Evolutionary conservation across 768 basidiomycete species (phyloP), one percentile per base, ranked within the genome.

Genomic region (Auricularia sp.): DNA sequence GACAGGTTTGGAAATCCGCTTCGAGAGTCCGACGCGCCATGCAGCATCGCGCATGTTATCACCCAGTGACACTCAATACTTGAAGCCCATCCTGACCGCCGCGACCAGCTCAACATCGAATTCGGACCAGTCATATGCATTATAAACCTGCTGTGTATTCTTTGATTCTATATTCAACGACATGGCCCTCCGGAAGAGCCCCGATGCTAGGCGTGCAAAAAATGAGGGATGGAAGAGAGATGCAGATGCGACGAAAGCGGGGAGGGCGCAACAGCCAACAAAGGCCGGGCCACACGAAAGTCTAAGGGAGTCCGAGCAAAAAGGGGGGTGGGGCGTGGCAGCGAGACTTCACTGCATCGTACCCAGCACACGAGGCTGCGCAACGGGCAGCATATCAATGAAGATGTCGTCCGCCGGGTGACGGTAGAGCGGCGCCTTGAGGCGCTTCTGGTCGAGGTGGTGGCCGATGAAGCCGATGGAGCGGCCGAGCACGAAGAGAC

Each of bases 381-480:
- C 80, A 51, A 93, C 77, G 71, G 92, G 90, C 29, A 89, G 87
- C 87, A 93, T 91, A 77, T 93, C 90, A 82, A 95, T 94, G 77
- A 92, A 93, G 79, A 95, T 93, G 73, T 94, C 93, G 75, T 94
- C 93, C 3, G 93, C 74, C 67, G 93, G 93, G 78, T 91, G 92
- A 68, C 94, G 87, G 85, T 98, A 96, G 62, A 98, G 81, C 54
- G 92, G 91, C 43, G 92, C 92, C 67, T 88, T 86, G 73, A 96
- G 85, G 69, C 93, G 84, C 83, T 94, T 95, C 83, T 98, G 96
- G 80, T 98, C 96, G 61, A 94, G 86, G 74, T 91, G 91, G 79
- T 92, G 93, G 47, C 93, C 93, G 71, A 96, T 93, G 84, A 98
- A 97, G 68, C 95, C 96, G 75, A 97, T 97, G 75, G 90, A 93